Percentiles rank a stretch among this genome's conserved stretches.
phyloP scores from a whole-genome alignment of 2,329 filamentous ascomycete species.

The Mycosphaerella sp. region DNA sequence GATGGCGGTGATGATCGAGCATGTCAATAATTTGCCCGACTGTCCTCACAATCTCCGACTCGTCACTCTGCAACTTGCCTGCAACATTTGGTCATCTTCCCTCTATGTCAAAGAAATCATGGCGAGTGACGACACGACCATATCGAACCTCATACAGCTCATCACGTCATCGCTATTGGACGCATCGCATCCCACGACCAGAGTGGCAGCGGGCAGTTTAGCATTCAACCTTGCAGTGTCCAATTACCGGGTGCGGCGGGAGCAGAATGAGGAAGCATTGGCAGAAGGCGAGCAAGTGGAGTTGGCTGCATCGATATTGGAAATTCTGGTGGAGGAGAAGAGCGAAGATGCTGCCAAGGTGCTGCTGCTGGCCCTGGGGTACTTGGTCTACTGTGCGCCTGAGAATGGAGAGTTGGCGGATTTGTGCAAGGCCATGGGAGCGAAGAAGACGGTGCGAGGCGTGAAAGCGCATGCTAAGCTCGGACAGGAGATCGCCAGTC shows the following conservation, averaged over 20 bases:
- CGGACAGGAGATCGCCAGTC: constrained; percentile 29
- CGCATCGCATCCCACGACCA: constrained; percentile 62
- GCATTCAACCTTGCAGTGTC: constrained; percentile 73
- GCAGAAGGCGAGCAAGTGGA: constrained; percentile 70
- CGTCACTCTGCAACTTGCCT: constrained; percentile 73
- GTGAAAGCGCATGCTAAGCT: constrained; percentile 32
- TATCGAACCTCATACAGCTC: constrained; percentile 58
- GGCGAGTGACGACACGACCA: constrained; percentile 19
- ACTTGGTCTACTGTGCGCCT: constrained; percentile 65
- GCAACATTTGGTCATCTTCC: constrained; percentile 74
- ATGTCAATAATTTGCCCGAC: constrained; percentile 49
- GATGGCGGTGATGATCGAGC: constrained; percentile 54
- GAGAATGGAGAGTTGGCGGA: constrained; percentile 70
- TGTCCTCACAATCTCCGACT: constrained; percentile 78
- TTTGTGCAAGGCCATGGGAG: constrained; percentile 71
- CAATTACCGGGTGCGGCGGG: constrained; percentile 59
- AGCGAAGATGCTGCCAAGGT: constrained; percentile 64
- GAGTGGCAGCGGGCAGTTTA: constrained; percentile 74
- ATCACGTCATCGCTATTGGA: constrained; percentile 75
- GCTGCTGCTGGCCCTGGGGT: constrained; percentile 67
- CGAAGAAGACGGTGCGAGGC: constrained; percentile 53
- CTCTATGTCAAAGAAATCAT: constrained; percentile 53
- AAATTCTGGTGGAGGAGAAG: constrained; percentile 56
- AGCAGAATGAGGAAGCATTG: constrained; percentile 53
- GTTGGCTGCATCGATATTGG: constrained; percentile 70